Percentiles rank a stretch among this genome's conserved stretches.
phyloP scores from a whole-genome alignment of 1,139 yeast genomes.

The Geotrichum australiense region DNA sequence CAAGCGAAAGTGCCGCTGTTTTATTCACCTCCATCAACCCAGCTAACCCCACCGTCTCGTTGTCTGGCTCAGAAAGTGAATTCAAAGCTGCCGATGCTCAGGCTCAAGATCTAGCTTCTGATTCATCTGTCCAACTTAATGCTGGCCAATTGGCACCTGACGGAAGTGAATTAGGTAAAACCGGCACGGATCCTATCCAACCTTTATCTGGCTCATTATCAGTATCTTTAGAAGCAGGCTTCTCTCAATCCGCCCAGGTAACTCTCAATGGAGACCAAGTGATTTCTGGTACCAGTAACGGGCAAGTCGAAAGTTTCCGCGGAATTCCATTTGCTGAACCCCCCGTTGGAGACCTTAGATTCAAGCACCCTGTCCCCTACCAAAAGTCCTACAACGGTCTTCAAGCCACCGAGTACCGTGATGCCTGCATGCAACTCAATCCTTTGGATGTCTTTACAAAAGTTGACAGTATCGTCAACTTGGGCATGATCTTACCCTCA shows the following conservation, averaged over 20 bases:
- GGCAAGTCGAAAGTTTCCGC: slow-evolving; percentile 14
- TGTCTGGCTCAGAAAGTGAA: too few relatives aligned
- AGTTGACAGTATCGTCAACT: neutral
- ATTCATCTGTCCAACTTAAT: too few relatives aligned
- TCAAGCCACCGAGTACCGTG: slow-evolving; percentile 3
- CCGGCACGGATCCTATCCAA: too few relatives aligned
- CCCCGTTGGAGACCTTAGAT: slow-evolving; percentile 23
- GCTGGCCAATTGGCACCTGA: too few relatives aligned
- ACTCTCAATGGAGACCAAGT: slow-evolving; percentile 10
- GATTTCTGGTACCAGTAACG: slow-evolving; percentile 12
- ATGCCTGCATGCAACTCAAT: slow-evolving; percentile 8
- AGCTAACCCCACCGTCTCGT: too few relatives aligned
- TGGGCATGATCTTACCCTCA: slow-evolving; percentile 5
- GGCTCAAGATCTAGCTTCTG: too few relatives aligned
- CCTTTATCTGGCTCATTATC: too few relatives aligned
- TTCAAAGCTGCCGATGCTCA: too few relatives aligned
- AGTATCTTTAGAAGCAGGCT: too few relatives aligned
- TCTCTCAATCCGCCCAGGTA: slow-evolving; percentile 6
- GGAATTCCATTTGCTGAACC: slow-evolving; percentile 27
- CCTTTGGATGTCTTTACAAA: slow-evolving; percentile 2
- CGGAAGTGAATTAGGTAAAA: too few relatives aligned
- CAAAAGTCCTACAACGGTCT: slow-evolving; percentile 8
- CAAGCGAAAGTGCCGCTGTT: too few relatives aligned
- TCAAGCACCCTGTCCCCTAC: slow-evolving; percentile 17
- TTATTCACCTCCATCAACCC: too few relatives aligned